Base-by-base conservation (phyloP, 2,329 filamentous ascomycete species). In the Ophioceras dolichostomum region DNA sequence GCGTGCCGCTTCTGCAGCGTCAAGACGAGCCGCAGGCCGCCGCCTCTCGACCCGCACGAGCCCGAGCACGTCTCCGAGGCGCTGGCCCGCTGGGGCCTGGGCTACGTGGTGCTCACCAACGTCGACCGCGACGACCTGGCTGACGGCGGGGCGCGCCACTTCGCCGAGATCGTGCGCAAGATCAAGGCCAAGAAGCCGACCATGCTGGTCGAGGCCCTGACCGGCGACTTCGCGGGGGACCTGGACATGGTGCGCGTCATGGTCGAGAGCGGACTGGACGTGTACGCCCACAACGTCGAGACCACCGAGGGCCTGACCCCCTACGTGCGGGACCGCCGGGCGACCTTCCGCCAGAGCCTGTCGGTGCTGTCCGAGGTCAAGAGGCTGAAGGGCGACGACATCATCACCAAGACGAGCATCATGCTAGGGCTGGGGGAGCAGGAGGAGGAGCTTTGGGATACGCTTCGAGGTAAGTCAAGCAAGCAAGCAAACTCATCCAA, bases 371-470 rank as follows among this genome's bases (percentile, higher is more conserved):
- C 77, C 40, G 77, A 83, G 27, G 91, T 83, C 21, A 96, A 98
- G 69, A 70, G 76, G 42, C 76, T 82, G 2, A 76, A 73, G 41
- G 68, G 70, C 39, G 58, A 65, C 43, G 74, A 79, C 2, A 71
- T 96, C 42, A 94, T 98, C 50, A 98, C 91, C n/a, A 98, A 98
- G 71, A 96, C 91, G 1, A 94, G 86, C 48, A 76, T 98, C 45
- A 98, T 98, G 91, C 70, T 98, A 18, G 91, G 91, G 4, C 63
- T 98, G 5, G 91, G 91, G 10, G 91, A 98, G 69, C 87, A 79
- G 19, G 88, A 96, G 50, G 73, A 83, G 14, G 83, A 96, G 61
- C 59, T 98, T 1, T 81, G 77, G 73, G 75, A 83, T 44, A 76
- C 89, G 1, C 61, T 96, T 41, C 73, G 68, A 56, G 76, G 77